Evolutionary conservation across 768 basidiomycete species (phyloP).

Genomic region (Rhizopogon roseolus): DNA sequence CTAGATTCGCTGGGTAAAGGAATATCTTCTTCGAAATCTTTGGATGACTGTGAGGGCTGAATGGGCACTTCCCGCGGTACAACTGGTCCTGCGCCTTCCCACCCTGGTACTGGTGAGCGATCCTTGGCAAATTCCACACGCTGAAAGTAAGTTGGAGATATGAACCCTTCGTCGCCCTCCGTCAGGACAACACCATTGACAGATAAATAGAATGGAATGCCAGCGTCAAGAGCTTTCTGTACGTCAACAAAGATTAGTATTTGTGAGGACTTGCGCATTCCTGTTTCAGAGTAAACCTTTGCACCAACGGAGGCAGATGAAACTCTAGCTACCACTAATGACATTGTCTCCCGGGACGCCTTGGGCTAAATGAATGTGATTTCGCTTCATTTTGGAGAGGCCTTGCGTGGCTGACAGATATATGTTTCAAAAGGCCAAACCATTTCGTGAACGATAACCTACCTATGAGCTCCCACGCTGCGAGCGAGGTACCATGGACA

Average conservation of each 20-base stretch:
- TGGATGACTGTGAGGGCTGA: background rate
- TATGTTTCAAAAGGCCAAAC: background rate
- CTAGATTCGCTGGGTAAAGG: background rate
- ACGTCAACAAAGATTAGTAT: slow-evolving; percentile 82
- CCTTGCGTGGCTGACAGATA: slow-evolving; percentile 53
- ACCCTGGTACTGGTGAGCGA: slow-evolving; percentile 14
- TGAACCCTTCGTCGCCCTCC: slow-evolving; percentile 64
- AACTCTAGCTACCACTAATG: slow-evolving; percentile 61
- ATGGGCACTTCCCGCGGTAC: background rate
- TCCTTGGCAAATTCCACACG: slow-evolving; percentile 50
- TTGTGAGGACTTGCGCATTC: slow-evolving; percentile 76
- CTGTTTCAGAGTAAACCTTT: slow-evolving; percentile 31
- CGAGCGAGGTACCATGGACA: slow-evolving; percentile 73
- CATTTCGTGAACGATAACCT: slow-evolving; percentile 8
- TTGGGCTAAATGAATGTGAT: slow-evolving; percentile 92
- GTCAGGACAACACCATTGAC: slow-evolving; percentile 88
- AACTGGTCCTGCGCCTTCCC: slow-evolving; percentile 12
- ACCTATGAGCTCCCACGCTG: slow-evolving; percentile 75
- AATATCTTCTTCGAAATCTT: background rate
- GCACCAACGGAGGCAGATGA: background rate
- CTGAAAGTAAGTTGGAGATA: slow-evolving; percentile 61
- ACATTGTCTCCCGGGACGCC: slow-evolving; percentile 61
- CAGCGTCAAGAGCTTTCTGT: slow-evolving; percentile 59
- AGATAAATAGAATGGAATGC: slow-evolving; percentile 73
- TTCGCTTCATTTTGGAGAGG: slow-evolving; percentile 79